phyloP scores from a whole-genome alignment of 129 eudicot genomes.

The Pulicaria dysenterica region DNA sequence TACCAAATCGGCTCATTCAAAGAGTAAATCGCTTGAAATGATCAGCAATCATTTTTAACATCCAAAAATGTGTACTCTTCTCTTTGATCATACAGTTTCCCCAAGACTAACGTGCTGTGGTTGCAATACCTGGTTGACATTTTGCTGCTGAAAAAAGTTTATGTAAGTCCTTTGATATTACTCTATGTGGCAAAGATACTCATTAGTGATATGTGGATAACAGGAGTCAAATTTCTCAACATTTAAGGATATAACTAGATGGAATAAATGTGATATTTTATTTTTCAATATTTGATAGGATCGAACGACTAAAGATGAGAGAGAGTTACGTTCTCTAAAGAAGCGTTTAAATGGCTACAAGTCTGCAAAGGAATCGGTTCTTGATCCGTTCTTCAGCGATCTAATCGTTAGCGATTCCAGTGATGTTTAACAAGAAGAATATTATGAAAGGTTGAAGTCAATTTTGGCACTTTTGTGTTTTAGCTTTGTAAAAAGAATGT shows the following conservation, averaged over 20 bases:
- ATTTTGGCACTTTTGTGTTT: slow-evolving; percentile 19
- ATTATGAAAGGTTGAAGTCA: slow-evolving; percentile 24
- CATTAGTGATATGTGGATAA: too few species aligned
- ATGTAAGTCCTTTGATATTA: slow-evolving; percentile 51
- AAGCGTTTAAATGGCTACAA: slow-evolving; percentile 66
- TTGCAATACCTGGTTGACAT: slow-evolving; percentile 90
- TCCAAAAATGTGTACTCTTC: not conserved
- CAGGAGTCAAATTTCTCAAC: too few species aligned
- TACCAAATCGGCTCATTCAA: not conserved
- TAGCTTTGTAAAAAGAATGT: slow-evolving; percentile 23
- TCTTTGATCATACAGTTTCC: slow-evolving; percentile 63
- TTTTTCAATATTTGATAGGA: slow-evolving; percentile 43
- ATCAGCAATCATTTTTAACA: not conserved
- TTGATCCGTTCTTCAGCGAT: slow-evolving; percentile 72
- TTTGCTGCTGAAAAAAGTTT: slow-evolving; percentile 75
- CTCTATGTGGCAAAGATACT: not conserved
- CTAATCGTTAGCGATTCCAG: slow-evolving; percentile 30
- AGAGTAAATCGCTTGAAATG: not conserved
- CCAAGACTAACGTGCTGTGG: slow-evolving; percentile 94
- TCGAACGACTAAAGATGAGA: slow-evolving; percentile 65
- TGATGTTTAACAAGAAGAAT: slow-evolving; percentile 22
- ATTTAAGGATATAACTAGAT: too few species aligned
- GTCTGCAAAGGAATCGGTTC: slow-evolving; percentile 69
- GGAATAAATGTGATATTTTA: too few species aligned
- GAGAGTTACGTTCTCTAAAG: slow-evolving; percentile 80